phyloP scores from a whole-genome alignment of 116 monocot genomes.

The Zostera marina region DNA sequence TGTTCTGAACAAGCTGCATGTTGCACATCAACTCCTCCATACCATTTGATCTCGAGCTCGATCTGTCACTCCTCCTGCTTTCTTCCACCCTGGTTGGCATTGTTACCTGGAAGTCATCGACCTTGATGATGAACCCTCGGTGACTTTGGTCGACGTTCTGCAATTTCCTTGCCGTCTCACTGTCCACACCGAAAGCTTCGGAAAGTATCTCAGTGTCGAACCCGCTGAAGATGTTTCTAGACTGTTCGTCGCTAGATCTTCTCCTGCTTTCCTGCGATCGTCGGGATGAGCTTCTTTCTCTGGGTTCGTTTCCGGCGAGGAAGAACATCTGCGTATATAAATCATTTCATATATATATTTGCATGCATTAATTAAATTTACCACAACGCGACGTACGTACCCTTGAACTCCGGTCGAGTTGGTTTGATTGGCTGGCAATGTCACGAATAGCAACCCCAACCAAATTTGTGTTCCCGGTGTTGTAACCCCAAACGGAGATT shows the following conservation, averaged over 20 bases:
- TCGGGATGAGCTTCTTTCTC: background rate
- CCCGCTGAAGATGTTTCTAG: slow-evolving; percentile 10
- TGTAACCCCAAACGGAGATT: slow-evolving; percentile 26
- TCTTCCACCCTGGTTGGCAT: too few relatives aligned
- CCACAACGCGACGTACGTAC: slow-evolving; percentile 1
- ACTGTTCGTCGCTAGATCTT: background rate
- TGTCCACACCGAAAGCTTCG: slow-evolving; percentile 7
- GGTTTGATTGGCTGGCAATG: slow-evolving; percentile 16
- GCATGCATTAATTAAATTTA: background rate
- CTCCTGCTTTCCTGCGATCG: background rate
- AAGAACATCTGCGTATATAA: slow-evolving; percentile 7
- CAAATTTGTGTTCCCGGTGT: slow-evolving; percentile 19
- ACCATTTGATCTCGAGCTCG: background rate
- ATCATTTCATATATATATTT: background rate
- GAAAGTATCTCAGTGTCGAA: slow-evolving; percentile 12
- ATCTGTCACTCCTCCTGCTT: too few relatives aligned
- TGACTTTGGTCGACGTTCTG: too few relatives aligned
- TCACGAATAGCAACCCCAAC: slow-evolving; percentile 14
- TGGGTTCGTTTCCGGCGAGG: slow-evolving; percentile 20
- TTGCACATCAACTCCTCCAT: slow-evolving; percentile 3
- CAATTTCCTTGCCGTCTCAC: slow-evolving; percentile 15
- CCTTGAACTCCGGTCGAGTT: slow-evolving; percentile 15
- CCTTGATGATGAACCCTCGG: too few relatives aligned
- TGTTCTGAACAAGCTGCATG: slow-evolving; percentile 26
- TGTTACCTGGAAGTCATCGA: too few relatives aligned